Evolutionary conservation across 176 grass and related monocot genomes (phyloP).

Genomic region (Aegilops sharonensis): DNA sequence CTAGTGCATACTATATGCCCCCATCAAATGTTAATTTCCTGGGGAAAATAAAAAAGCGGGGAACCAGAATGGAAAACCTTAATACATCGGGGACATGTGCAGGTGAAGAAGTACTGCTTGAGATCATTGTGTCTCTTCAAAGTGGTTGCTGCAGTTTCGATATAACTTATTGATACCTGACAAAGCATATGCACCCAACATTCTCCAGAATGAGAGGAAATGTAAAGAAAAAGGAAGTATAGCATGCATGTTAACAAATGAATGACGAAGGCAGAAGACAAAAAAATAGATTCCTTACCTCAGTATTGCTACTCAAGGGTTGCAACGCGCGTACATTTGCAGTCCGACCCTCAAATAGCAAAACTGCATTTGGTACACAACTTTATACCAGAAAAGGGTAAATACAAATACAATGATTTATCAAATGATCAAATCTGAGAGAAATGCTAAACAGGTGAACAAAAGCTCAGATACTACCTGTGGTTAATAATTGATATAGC

Average conservation of each 20-base stretch:
- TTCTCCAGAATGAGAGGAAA: slow-evolving; percentile 21
- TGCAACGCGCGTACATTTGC: slow-evolving; percentile 74
- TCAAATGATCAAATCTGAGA: slow-evolving; percentile 12
- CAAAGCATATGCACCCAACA: slow-evolving; percentile 20
- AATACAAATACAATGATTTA: slow-evolving; percentile 24
- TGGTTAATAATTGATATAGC: slow-evolving; percentile 98
- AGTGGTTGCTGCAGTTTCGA: slow-evolving; percentile 79
- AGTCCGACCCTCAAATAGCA: slow-evolving; percentile 81
- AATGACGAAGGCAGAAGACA: slow-evolving; percentile 8
- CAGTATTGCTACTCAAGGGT: slow-evolving; percentile 66
- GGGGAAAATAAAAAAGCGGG: slow-evolving; percentile 2
- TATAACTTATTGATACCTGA: slow-evolving; percentile 94
- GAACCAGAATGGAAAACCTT: slow-evolving; percentile 57
- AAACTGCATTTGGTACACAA: slow-evolving; percentile 94
- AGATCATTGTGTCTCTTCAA: slow-evolving; percentile 70
- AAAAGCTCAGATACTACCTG: slow-evolving; percentile 49
- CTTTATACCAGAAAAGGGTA: slow-evolving; percentile 42
- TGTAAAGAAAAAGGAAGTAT: slow-evolving; percentile 12
- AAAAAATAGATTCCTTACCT: slow-evolving; percentile 47
- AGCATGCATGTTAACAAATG: slow-evolving; percentile 18
- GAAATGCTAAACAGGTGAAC: slow-evolving; percentile 29
- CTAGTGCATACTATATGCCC: not conserved
- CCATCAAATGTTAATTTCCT: not conserved
- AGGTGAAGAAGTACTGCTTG: slow-evolving; percentile 90
- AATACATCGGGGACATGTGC: slow-evolving; percentile 61